phyloP scores from a whole-genome alignment of 495 filamentous ascomycete genomes.

The Glarea lozoyensis region DNA sequence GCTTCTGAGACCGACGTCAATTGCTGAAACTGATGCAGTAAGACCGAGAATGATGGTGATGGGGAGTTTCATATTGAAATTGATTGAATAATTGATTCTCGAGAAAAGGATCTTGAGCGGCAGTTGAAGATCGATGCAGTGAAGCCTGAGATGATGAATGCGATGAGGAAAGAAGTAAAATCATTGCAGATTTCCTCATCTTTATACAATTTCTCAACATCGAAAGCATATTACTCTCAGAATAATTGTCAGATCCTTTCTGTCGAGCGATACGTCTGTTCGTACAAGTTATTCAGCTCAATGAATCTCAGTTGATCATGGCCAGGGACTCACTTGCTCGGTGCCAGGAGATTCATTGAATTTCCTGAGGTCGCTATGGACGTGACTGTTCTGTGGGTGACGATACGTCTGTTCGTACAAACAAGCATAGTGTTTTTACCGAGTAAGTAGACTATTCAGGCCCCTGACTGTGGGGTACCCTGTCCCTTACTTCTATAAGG shows the following conservation, averaged over 20 bases:
- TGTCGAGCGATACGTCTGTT: slow-evolving; percentile 1
- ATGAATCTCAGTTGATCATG: neutral
- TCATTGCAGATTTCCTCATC: slow-evolving; percentile 2
- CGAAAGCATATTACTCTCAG: neutral
- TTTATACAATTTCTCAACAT: slow-evolving; percentile 1
- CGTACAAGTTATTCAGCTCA: slow-evolving; percentile 1
- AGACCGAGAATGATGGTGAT: slow-evolving; percentile 1
- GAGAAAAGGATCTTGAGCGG: neutral
- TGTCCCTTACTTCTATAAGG: too few relatives aligned
- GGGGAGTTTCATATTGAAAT: slow-evolving; percentile 1
- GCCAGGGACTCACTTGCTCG: neutral
- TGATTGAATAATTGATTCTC: slow-evolving; percentile 4
- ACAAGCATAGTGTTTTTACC: neutral
- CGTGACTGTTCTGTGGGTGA: neutral
- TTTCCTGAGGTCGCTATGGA: too few relatives aligned
- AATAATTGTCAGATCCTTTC: slow-evolving; percentile 3
- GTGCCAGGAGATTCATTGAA: too few relatives aligned
- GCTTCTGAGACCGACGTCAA: slow-evolving; percentile 1
- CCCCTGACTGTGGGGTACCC: too few relatives aligned
- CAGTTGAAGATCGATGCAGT: slow-evolving; percentile 1
- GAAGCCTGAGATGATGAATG: slow-evolving; percentile 1
- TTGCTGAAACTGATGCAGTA: slow-evolving; percentile 1
- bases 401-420: slow-evolving; percentile 2
- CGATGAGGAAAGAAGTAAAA: slow-evolving; percentile 2
- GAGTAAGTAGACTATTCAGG: too few relatives aligned